A percentile compares a stretch with the other conserved stretches of the same genome.
These are phyloP conservation scores for Ustilago loliicola DNA, from an alignment of 1,284 basidiomycete genomes.

Conservation along the genomic window DNA sequence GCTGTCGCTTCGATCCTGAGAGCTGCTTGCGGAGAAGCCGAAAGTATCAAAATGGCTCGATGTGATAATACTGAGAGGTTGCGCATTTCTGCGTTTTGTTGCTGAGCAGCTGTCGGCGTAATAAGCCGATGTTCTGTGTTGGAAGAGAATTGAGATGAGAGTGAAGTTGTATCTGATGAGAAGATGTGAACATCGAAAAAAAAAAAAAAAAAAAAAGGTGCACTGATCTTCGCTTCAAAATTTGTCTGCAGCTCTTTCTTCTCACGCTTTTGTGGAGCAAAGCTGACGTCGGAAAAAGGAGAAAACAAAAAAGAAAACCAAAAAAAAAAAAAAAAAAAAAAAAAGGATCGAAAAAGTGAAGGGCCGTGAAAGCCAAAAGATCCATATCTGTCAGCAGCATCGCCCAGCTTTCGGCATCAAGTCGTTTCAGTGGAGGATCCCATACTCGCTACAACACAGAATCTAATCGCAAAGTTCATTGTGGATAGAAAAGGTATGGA, in stretches of 20 bases:
- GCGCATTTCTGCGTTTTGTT: conserved; percentile 27
- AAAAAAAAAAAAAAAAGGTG: neutral
- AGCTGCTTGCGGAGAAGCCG: conserved; percentile 6
- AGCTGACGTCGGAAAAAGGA: neutral
- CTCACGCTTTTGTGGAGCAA: conserved; percentile 5
- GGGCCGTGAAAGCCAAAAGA: too few species aligned
- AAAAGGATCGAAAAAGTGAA: neutral
- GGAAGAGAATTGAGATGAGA: neutral
- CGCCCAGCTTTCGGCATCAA: neutral
- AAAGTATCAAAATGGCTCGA: conserved; percentile 32
- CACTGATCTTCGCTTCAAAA: conserved; percentile 12
- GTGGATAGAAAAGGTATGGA: neutral
- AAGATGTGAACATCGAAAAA: neutral
- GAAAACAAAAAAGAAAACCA: conserved; percentile 1
- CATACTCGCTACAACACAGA: neutral
- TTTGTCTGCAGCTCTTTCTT: conserved; percentile 13
- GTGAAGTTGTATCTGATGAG: neutral
- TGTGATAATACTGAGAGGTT: conserved; percentile 47
- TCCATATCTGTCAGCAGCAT: neutral
- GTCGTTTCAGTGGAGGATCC: neutral
- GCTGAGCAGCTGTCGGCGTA: neutral
- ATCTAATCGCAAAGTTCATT: too few species aligned
- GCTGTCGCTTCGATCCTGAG: conserved; percentile 40
- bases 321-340: too few species aligned
- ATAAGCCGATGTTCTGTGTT: neutral